A percentile compares a stretch with the other conserved stretches of the same genome.
Conservation (phyloP, 495 filamentous ascomycete genomes). For the Beverwykella pulmonaria region DNA sequence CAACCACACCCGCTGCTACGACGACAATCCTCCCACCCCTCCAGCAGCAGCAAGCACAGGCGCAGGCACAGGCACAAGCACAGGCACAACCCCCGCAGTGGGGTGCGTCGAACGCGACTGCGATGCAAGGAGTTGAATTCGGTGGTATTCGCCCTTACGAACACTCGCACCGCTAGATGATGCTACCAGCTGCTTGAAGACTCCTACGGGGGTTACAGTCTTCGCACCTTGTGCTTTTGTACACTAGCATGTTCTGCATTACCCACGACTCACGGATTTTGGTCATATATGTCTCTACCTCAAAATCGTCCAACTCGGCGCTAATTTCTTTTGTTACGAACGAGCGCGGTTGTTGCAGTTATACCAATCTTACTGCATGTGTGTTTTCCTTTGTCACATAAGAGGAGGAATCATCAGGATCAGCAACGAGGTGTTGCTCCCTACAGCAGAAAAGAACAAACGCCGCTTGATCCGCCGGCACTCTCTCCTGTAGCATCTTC, state of each 20-base stretch:
- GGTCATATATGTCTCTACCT: slow-evolving; percentile 12
- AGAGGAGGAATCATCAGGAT: not conserved
- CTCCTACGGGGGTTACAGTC: not conserved
- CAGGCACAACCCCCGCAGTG: slow-evolving; percentile 15
- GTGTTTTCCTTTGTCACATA: slow-evolving; percentile 4
- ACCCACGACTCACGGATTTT: slow-evolving; percentile 15
- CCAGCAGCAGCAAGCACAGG: slow-evolving; percentile 23
- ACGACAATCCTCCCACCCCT: slow-evolving; percentile 32
- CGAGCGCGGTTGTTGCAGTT: not conserved
- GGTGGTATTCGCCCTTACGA: slow-evolving; percentile 34
- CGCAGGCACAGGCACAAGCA: not conserved
- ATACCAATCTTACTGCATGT: slow-evolving; percentile 10
- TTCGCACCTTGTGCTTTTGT: slow-evolving; percentile 8
- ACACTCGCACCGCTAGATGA: slow-evolving; percentile 41
- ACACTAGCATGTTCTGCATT: slow-evolving; percentile 24
- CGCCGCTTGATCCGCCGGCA: not conserved
- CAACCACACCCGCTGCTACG: slow-evolving; percentile 10
- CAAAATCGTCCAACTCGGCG: slow-evolving; percentile 6
- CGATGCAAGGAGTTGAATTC: slow-evolving; percentile 39
- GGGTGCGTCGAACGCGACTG: slow-evolving; percentile 14
- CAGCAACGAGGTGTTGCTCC: not conserved
- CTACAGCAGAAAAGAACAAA: not conserved
- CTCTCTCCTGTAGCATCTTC: not conserved
- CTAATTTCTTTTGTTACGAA: slow-evolving; percentile 9
- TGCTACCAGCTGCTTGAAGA: not conserved